Evolutionary conservation across 176 grass and related monocot species (phyloP), one percentile per base, ranked within the genome.

Genomic region (Lolium rigidum): DNA sequence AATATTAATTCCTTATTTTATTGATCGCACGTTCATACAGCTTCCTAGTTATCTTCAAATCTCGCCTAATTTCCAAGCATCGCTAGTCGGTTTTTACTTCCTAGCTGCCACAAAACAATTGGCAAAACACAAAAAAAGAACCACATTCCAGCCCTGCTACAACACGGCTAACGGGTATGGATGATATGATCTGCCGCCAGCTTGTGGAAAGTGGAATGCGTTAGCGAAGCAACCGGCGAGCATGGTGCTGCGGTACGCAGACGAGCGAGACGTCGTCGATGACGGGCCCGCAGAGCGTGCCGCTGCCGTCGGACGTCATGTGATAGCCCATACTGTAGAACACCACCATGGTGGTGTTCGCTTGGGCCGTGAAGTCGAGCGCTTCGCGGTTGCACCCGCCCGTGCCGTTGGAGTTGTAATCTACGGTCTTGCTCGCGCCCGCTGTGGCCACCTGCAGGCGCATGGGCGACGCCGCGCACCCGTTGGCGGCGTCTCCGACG

Each of bases 341-440:
- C 69, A 83, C 80, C 55, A 83, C 80, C 17, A 35, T 35, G 31
- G 31, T 35, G 31, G 2, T 35, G 31, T 35, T 35, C 31, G 31
- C 31, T 35, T 35, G 31, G 31, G 92, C 92, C 77, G 77, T 80
- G 89, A 94, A 94, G 4, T 78, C 70, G 10, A 94, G 89, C 81
- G 12, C 73, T 20, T 24, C 84, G 39, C 87, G 81, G 20, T n/a
- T 89, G 92, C 26, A 8, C 4, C 87, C 89, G 39, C 89, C 92
- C 2, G 26, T 85, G 14, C 93, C 87, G 20, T 37, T 20, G 0
- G 93, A 92, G 28, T 88, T 52, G 85, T 90, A 90, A 88, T 82
- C 85, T 52, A 35, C 31, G 31, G 31, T 83, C 9, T 78, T 51
- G 47, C 61, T 82, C 9, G 11, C 88, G 25, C 13, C 38, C 5